A percentile compares a stretch with the other conserved stretches of the same genome.
These are phyloP conservation scores for Exophiala aquamarina DNA, from an alignment of 2,329 filamentous ascomycete species.

Conservation along the genomic window DNA sequence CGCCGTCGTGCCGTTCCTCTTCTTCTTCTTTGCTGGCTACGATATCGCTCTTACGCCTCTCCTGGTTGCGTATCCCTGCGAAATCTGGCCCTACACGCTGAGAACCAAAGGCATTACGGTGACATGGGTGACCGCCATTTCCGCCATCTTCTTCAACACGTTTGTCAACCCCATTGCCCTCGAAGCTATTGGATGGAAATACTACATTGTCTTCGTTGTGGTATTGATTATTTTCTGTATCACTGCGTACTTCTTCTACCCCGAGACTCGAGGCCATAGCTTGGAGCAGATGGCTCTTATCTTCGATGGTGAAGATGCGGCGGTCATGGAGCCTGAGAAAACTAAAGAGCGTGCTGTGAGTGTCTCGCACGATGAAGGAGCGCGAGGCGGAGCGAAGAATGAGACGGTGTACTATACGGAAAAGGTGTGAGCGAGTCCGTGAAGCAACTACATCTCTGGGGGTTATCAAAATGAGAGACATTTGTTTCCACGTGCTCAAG, in stretches of 20 bases:
- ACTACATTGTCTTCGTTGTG: conserved; percentile 32
- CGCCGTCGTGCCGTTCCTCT: conserved; percentile 32
- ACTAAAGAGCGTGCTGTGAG: neutral
- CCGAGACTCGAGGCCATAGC: conserved; percentile 65
- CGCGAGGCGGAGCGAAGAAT: too few species aligned
- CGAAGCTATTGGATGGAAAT: conserved; percentile 34
- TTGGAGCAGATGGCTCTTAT: conserved; percentile 60
- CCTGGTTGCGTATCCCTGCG: conserved; percentile 41
- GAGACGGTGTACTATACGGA: too few species aligned
- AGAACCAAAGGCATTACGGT: conserved; percentile 46
- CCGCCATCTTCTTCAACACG: conserved; percentile 31
- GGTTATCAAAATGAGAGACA: too few species aligned
- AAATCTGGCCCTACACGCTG: conserved; percentile 49
- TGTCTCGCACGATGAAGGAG: neutral
- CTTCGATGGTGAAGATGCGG: conserved; percentile 3
- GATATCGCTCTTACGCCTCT: conserved; percentile 36
- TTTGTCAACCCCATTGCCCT: conserved; percentile 35
- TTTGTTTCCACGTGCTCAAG: too few species aligned
- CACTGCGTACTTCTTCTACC: conserved; percentile 36
- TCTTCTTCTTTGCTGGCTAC: conserved; percentile 34
- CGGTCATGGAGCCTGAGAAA: neutral
- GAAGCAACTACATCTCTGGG: too few species aligned
- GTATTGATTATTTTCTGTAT: conserved; percentile 28
- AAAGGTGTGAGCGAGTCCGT: too few species aligned
- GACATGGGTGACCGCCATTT: conserved; percentile 25